Conservation (phyloP, 78 protist genomes). For the Dictyostelium brefeldianum region DNA sequence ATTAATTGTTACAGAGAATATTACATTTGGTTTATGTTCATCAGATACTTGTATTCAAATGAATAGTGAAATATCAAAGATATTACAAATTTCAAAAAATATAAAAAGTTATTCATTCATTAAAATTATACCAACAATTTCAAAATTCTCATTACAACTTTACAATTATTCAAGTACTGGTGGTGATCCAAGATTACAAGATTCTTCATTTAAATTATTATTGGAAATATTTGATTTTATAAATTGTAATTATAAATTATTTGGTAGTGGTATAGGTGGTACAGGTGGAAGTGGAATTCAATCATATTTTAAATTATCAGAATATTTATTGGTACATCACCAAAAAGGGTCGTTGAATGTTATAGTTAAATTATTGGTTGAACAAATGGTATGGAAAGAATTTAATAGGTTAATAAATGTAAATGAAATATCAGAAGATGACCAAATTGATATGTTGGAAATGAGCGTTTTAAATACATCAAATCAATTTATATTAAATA, state of each 20-base stretch:
- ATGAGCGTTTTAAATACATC: not conserved
- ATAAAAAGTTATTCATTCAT: not conserved
- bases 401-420: not conserved
- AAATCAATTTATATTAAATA: slow-evolving; percentile 6
- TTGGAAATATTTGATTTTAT: not conserved
- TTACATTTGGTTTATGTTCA: slow-evolving; percentile 31
- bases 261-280: too few species aligned
- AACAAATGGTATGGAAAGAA: not conserved
- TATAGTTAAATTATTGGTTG: slow-evolving; percentile 1
- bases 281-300: too few species aligned
- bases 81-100: not conserved
- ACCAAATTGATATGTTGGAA: too few species aligned
- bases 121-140: slow-evolving; percentile 5
- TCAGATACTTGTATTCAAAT: not conserved
- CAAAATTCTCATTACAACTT: slow-evolving; percentile 48
- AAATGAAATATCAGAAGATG: too few species aligned
- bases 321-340: slow-evolving; percentile 6
- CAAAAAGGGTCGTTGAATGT: slow-evolving; percentile 1
- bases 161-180: slow-evolving; percentile 1
- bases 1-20: slow-evolving; percentile 19
- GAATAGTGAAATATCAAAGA: not conserved
- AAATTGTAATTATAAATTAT: not conserved
- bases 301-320: slow-evolving; percentile 30
- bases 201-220: not conserved
- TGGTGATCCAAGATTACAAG: slow-evolving; percentile 11